These are phyloP conservation scores for Oleoguttula mirabilis DNA, from an alignment of 495 filamentous ascomycete genomes.

Conservation along the genomic window DNA sequence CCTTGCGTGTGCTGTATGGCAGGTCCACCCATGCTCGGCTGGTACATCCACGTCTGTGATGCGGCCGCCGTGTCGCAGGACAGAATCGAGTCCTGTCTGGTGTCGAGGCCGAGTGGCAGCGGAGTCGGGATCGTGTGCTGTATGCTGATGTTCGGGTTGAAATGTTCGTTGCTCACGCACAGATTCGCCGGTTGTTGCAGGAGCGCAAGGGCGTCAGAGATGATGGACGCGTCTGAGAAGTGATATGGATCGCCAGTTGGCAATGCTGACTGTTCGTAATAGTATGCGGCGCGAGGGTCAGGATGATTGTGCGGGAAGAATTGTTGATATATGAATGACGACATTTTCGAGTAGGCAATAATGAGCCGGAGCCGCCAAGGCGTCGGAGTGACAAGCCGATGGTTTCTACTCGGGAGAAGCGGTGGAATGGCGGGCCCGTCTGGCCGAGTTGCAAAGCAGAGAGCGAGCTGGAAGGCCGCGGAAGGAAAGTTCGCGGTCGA, in stretches of 20 bases:
- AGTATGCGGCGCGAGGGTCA: not conserved
- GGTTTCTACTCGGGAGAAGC: no score
- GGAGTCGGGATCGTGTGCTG: not conserved
- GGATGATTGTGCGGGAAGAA: not conserved
- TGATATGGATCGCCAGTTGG: not conserved
- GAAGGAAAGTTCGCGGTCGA: no score
- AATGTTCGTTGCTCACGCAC: not conserved
- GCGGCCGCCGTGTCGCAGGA: not conserved
- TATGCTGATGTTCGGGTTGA: not conserved
- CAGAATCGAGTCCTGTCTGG: not conserved
- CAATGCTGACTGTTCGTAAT: slow-evolving; percentile 5
- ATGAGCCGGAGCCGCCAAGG: not conserved
- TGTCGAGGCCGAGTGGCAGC: not conserved
- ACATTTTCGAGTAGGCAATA: no score
- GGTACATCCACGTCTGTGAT: slow-evolving; percentile 6
- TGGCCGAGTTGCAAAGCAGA: not conserved
- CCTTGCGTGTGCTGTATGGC: slow-evolving; percentile 2
- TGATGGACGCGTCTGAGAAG: not conserved
- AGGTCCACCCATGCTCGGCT: slow-evolving; percentile 9
- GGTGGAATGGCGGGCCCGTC: not conserved
- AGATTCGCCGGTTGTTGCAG: not conserved
- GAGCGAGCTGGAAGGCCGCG: no score
- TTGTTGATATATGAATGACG: not conserved
- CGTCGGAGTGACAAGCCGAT: not conserved
- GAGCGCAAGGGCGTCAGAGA: not conserved